Evolutionary conservation across 1,139 yeast genomes (phyloP), one percentile per base, ranked within the genome.

Genomic region (Debaryomycetaceae sp.): DNA sequence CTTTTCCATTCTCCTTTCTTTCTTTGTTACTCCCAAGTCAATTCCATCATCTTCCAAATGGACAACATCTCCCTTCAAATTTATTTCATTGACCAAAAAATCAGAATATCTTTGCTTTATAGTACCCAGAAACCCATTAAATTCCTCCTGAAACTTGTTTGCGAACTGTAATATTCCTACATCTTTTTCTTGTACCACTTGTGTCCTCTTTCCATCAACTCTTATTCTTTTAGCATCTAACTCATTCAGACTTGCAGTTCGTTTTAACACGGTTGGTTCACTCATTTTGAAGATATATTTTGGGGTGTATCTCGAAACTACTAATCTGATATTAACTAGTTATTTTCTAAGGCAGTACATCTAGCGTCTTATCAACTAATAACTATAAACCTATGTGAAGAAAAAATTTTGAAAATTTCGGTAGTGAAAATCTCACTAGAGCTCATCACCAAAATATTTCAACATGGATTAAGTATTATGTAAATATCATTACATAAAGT

Each of bases 51-150:
- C 96, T 4, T 65, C 58, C 48, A 92, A 70, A 57, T 83, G 92
- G 11, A 91, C 76, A 2, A 89, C 96, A 2, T 76, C 64, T 1
- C 88, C 95, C 19, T 78, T 65, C 24, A 65, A 51, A 44, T 74
- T 84, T 44, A 92, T 83, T 61, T 94, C 98, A 59, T 89, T 88
- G 34, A 92, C 98, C 57, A 88, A 74, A 58, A 94, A 94, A 59
- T 92, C 98, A n/a, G 96, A 83, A 63, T 89, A 89, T 47, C 96
- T 73, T 54, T 87, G 95, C 60, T 92, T 92, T 50, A 92, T 72
- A 11, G 77, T 74, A 2, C 98, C 98, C 18, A 61, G 61, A 49
- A 92, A 88, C 2, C 96, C 95, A 3, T 74, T 65, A 7, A 70
- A 59, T 11, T 65, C 70, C 5, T 71, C 56, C 41, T 53, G 49